A percentile compares a stretch with the other conserved stretches of the same genome.
Evolutionary conservation across 2,329 filamentous ascomycete species (phyloP).

Genomic region (Phyllosticta paracitricarpa): DNA sequence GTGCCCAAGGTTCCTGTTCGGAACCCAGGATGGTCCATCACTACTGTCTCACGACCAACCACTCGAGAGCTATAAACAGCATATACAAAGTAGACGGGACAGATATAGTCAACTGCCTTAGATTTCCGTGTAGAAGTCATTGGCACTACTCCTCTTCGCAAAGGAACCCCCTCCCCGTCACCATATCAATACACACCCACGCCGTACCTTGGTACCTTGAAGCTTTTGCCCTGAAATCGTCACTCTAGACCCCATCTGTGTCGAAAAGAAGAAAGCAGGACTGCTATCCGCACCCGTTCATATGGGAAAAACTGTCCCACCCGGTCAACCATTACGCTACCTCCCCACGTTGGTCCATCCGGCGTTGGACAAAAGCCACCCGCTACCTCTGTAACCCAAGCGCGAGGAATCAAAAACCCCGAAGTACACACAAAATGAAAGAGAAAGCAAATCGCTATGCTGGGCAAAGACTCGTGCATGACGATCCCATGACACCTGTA

Average conservation of each 20-base stretch:
- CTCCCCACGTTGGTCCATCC: constrained; percentile 1
- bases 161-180: not conserved
- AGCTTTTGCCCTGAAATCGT: not conserved
- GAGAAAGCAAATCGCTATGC: constrained; percentile 12
- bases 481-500: constrained; percentile 6
- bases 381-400: constrained; percentile 2
- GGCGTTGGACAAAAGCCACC: not conserved
- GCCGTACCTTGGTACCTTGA: not conserved
- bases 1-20: not conserved
- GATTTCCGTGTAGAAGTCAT: not conserved
- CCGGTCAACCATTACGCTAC: constrained; percentile 1
- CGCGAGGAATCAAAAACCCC: constrained; percentile 1
- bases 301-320: not conserved
- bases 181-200: not conserved
- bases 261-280: not conserved
- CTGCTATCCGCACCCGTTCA: not conserved
- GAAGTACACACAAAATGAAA: constrained; percentile 6
- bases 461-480: constrained; percentile 9
- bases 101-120: not conserved
- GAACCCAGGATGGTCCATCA: not conserved
- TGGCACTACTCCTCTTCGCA: not conserved
- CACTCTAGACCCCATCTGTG: not conserved
- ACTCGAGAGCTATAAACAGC: not conserved
- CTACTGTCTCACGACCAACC: not conserved
- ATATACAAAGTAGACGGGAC: not conserved